Evolutionary conservation across 1,284 basidiomycete species (phyloP), one percentile per base, ranked within the genome.

Genomic region (Moesziomyces parantarcticus): DNA sequence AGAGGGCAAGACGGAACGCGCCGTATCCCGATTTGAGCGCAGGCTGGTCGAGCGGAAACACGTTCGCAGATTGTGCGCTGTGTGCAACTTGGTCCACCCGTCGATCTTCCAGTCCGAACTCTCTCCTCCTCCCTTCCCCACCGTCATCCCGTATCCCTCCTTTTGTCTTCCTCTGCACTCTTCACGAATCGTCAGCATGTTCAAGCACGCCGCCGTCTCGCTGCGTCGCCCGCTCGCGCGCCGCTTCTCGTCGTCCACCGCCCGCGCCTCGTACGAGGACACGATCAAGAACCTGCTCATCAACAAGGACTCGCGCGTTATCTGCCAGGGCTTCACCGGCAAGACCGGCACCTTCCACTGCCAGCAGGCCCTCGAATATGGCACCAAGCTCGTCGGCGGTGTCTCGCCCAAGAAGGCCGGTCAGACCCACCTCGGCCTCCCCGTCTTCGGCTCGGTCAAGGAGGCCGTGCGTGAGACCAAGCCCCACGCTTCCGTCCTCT

Each of bases 261-360:
- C 73, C 5, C 77, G 81, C 47, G 62, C 65, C 29, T 77, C 76
- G 59, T 97, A 97, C 85, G 92, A 90, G 65, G 92, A 93, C 84
- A 96, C 93, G 63, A 91, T 94, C 84, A 88, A 90, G 84, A 97
- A 97, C 87, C 89, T 97, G 75, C 89, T 91, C 81, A 92, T 97
- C 84, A 89, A 93, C 86, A 94, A 94, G 85, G 93, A 99, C 86
- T 97, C 96, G 76, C 78, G 72, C 59, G 70, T 84, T 56, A 79
- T 83, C 58, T 79, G 78, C 68, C 82, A 83, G 67, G 83, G 83
- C 21, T 84, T 84, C 75, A 84, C 83, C 41, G 97, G 97, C 85
- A 98, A 97, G 90, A 99, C 96, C 67, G 96, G 91, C 79, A 98
- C 96, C 78, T 99, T 99, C 89, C 97, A 99, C 88, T 90, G 90